Percentiles rank a stretch among this genome's conserved stretches.
These are phyloP conservation scores for Handroanthus guayacan DNA, from an alignment of 257 asterid species.

Conservation along the genomic window DNA sequence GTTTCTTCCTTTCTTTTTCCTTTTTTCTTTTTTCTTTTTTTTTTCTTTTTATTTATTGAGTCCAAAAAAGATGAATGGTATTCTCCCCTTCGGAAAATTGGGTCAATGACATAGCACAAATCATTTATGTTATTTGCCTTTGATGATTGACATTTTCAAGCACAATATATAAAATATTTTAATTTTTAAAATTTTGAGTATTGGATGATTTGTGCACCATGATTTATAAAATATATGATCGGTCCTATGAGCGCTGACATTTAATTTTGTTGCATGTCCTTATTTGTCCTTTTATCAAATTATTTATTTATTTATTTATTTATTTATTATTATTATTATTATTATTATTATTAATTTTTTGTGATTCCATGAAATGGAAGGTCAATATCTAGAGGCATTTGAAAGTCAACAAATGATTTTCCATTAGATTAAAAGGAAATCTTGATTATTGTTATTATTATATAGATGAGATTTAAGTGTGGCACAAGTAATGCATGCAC, in stretches of 20 bases:
- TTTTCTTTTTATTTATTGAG: background rate
- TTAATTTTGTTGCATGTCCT: background rate
- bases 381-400: constrained; percentile 23
- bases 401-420: constrained; percentile 37
- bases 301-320: background rate
- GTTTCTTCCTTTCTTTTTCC: constrained; percentile 5
- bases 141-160: too few relatives aligned
- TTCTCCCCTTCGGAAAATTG: too few relatives aligned
- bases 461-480: background rate
- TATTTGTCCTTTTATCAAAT: background rate
- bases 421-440: background rate
- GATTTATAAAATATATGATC: too few relatives aligned
- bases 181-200: too few relatives aligned
- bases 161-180: too few relatives aligned
- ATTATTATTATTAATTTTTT: too few relatives aligned
- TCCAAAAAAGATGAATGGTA: background rate
- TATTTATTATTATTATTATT: too few relatives aligned
- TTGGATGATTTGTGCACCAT: too few relatives aligned
- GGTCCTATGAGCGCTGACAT: too few relatives aligned
- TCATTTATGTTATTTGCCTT: too few relatives aligned
- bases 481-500: constrained; percentile 27
- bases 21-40: background rate
- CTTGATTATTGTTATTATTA: background rate
- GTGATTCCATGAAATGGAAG: background rate
- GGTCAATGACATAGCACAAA: too few relatives aligned